Percentiles rank a stretch among this genome's conserved stretches.
Evolutionary conservation across 352 stramenopile genomes (phyloP).

Genomic region (Globisporangium heterothallicum): DNA sequence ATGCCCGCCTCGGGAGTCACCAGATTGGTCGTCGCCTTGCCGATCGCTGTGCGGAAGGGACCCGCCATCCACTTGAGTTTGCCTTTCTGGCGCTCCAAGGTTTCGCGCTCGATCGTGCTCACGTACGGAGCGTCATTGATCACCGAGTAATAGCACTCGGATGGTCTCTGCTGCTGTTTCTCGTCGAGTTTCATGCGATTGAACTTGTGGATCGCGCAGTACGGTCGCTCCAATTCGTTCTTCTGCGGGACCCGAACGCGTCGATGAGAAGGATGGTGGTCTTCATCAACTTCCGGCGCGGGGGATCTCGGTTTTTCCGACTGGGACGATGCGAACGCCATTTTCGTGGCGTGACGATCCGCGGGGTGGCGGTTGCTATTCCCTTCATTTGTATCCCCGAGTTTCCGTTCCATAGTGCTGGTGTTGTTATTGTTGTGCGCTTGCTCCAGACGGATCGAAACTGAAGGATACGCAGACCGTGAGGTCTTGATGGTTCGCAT

Average conservation of each 20-base stretch:
- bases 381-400: background rate
- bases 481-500: constrained; percentile 51
- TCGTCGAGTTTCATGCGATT: constrained; percentile 29
- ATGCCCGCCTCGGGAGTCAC: constrained; percentile 39
- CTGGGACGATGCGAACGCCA: background rate
- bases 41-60: constrained; percentile 57
- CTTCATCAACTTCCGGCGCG: too few species aligned
- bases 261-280: constrained; percentile 3
- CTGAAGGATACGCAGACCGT: constrained; percentile 36
- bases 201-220: constrained; percentile 62
- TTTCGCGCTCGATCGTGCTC: constrained; percentile 41
- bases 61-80: constrained; percentile 72
- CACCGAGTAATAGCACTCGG: constrained; percentile 64
- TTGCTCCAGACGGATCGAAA: constrained; percentile 14
- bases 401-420: background rate
- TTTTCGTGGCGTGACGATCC: background rate
- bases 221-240: constrained; percentile 61
- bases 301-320: background rate
- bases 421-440: background rate
- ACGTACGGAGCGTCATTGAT: constrained; percentile 77
- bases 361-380: background rate
- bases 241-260: constrained; percentile 57
- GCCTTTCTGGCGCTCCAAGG: constrained; percentile 44
- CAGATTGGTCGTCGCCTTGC: constrained; percentile 56
- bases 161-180: constrained; percentile 10